These are phyloP conservation scores for Helichrysum umbraculigerum DNA, from an alignment of 129 eudicot genomes.

Conservation along the genomic window DNA sequence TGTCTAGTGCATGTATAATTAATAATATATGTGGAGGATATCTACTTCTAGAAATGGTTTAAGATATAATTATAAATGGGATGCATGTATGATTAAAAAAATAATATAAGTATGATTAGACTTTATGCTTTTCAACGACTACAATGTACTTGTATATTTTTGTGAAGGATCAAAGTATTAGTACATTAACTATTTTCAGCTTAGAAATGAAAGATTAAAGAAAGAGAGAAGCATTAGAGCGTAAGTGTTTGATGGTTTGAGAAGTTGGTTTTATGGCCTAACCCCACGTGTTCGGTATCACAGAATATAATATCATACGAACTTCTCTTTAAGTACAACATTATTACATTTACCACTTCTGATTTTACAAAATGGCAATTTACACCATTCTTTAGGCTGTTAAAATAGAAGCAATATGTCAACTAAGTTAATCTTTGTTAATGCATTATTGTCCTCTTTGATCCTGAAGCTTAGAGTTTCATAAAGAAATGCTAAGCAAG, in stretches of 20 bases:
- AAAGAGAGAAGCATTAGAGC: neutral
- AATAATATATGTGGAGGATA: constrained; percentile 2
- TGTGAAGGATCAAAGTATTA: neutral
- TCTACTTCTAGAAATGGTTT: constrained; percentile 9
- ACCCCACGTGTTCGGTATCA: neutral
- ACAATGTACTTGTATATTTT: constrained; percentile 11
- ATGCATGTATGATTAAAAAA: constrained; percentile 9
- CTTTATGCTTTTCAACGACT: neutral
- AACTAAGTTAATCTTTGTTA: neutral
- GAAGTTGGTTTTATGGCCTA: neutral
- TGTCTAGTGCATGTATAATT: constrained; percentile 16
- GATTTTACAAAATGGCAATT: neutral
- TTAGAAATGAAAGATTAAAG: neutral
- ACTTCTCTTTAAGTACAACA: neutral
- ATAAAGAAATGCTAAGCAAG: neutral
- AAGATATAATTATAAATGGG: neutral
- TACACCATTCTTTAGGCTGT: neutral
- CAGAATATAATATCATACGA: neutral
- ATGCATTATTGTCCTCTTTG: neutral
- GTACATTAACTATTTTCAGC: neutral
- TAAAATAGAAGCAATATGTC: neutral
- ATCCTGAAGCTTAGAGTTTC: neutral
- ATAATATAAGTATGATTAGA: neutral
- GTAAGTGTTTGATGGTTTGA: neutral
- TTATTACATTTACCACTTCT: neutral